Evolutionary conservation across 352 stramenopile species (phyloP).

Genomic region (Discostella stelligera): DNA sequence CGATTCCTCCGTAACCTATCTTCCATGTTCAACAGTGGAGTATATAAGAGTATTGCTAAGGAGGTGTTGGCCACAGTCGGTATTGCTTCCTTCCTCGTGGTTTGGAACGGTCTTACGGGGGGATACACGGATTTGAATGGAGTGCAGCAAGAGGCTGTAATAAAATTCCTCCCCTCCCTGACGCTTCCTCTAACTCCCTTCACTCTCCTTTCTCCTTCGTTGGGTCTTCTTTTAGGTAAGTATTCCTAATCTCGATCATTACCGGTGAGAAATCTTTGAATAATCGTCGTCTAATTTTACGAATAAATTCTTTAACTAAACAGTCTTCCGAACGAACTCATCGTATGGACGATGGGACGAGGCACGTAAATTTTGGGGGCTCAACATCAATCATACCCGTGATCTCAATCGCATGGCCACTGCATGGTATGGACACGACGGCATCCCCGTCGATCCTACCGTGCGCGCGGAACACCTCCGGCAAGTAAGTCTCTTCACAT

Average conservation of each 20-base stretch:
- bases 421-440: conserved; percentile 61
- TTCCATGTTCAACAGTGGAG: conserved; percentile 61
- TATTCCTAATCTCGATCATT: conserved; percentile 14
- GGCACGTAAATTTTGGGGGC: conserved; percentile 81
- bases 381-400: conserved; percentile 80
- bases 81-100: conserved; percentile 63
- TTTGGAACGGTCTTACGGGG: conserved; percentile 67
- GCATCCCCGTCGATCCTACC: conserved; percentile 40
- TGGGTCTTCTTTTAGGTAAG: conserved; percentile 77
- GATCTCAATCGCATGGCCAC: conserved; percentile 72
- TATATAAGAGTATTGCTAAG: conserved; percentile 70
- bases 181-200: conserved; percentile 67
- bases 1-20: conserved; percentile 67
- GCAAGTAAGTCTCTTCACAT: conserved; percentile 58
- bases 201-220: conserved; percentile 58
- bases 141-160: conserved; percentile 48
- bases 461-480: conserved; percentile 57
- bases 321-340: conserved; percentile 81
- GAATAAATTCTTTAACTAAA: neutral
- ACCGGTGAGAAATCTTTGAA: neutral
- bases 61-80: conserved; percentile 63
- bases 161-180: conserved; percentile 42
- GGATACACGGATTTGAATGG: conserved; percentile 67
- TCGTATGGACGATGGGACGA: conserved; percentile 80
- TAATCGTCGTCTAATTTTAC: neutral